phyloP scores from a whole-genome alignment of 2,329 filamentous ascomycete genomes.

The Samsoniella hepiali region DNA sequence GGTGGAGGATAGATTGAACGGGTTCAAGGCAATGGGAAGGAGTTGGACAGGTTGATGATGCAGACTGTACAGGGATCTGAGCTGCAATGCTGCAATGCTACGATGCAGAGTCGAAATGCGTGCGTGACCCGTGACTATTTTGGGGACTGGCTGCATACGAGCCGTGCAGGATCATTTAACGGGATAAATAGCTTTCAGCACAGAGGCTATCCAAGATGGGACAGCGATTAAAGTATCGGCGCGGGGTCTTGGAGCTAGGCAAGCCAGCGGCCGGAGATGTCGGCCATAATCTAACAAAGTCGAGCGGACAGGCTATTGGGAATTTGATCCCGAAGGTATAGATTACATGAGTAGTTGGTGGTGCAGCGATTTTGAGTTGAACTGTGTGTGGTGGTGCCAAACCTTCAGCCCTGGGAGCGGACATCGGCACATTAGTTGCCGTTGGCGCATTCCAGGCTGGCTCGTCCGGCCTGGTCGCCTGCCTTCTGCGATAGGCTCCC shows the following conservation, averaged over 20 bases:
- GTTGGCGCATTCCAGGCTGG: background rate
- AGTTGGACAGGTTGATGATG: background rate
- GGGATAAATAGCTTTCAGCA: too few species aligned
- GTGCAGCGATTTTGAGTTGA: background rate
- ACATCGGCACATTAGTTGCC: constrained; percentile 4
- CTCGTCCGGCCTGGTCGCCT: background rate
- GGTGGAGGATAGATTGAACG: background rate
- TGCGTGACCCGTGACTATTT: background rate
- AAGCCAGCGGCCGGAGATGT: too few species aligned
- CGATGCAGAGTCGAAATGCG: background rate
- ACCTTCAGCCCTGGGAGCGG: constrained; percentile 7
- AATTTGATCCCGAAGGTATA: too few species aligned
- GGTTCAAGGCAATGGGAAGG: background rate
- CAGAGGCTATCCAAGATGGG: too few species aligned
- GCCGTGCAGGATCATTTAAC: background rate
- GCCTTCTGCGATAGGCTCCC: too few species aligned
- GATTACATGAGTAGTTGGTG: too few species aligned
- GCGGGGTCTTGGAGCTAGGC: too few species aligned
- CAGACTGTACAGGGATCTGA: background rate
- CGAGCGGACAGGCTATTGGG: too few species aligned
- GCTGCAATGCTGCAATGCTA: background rate
- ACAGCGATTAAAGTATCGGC: too few species aligned
- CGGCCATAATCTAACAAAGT: too few species aligned
- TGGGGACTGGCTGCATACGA: background rate
- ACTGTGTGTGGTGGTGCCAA: too few species aligned